Percentiles rank a stretch among this genome's conserved stretches.
Conservation (phyloP, 1,139 yeast species). For the Debaryomyces psychrophilus region DNA sequence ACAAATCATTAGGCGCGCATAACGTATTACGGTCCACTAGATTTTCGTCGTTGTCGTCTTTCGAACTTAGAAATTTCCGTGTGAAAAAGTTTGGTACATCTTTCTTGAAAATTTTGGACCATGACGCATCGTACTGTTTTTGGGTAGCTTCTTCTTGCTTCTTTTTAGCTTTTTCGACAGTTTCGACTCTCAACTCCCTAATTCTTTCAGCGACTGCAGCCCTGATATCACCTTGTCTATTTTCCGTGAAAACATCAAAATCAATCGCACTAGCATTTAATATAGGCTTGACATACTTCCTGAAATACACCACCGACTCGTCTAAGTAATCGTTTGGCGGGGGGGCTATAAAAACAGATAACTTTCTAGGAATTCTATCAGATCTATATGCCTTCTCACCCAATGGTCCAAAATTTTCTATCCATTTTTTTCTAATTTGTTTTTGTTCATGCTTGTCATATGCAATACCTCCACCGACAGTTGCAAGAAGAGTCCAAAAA, state of each 20-base stretch:
- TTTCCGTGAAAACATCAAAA: slow-evolving; percentile 72
- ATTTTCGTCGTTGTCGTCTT: slow-evolving; percentile 24
- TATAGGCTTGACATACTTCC: slow-evolving; percentile 83
- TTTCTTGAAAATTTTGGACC: slow-evolving; percentile 21
- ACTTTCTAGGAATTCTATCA: slow-evolving; percentile 64
- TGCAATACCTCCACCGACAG: slow-evolving; percentile 68
- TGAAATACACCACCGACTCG: slow-evolving; percentile 71
- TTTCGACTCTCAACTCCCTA: slow-evolving; percentile 62
- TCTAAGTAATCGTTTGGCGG: slow-evolving; percentile 94
- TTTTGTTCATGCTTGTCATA: slow-evolving; percentile 81
- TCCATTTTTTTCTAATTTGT: slow-evolving; percentile 66
- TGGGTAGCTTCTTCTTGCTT: slow-evolving; percentile 15
- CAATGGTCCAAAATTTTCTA: slow-evolving; percentile 57
- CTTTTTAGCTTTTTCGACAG: slow-evolving; percentile 18
- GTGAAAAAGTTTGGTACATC: slow-evolving; percentile 15
- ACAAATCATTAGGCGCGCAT: slow-evolving; percentile 54
- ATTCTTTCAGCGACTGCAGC: slow-evolving; percentile 80
- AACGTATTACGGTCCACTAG: slow-evolving; percentile 35
- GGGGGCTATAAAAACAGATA: slow-evolving; percentile 87
- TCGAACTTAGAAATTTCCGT: slow-evolving; percentile 15
- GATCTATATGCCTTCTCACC: slow-evolving; percentile 43
- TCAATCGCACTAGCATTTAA: slow-evolving; percentile 87
- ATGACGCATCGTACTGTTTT: slow-evolving; percentile 23
- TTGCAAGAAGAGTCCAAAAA: slow-evolving; percentile 74
- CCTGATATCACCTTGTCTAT: slow-evolving; percentile 89